These are phyloP conservation scores for Sisymbrium altissimum DNA, from an alignment of 345 rosid genomes.

Conservation along the genomic window DNA sequence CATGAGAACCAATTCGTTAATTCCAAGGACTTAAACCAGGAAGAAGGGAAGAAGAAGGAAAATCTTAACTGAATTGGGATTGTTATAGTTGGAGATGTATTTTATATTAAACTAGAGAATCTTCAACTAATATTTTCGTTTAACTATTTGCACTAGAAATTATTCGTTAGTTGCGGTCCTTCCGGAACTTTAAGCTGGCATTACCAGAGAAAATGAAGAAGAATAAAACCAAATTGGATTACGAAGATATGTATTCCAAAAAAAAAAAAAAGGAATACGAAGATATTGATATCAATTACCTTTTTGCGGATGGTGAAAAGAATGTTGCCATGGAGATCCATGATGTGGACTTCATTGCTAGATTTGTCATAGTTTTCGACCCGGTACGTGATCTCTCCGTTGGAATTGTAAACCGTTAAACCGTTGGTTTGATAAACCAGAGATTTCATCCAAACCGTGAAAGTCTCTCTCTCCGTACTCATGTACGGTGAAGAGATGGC, in stretches of 20 bases:
- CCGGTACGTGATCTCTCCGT: constrained; percentile 50
- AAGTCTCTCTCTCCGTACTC: constrained; percentile 43
- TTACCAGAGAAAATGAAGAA: neutral
- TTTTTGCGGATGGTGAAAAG: constrained; percentile 49
- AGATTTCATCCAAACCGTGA: constrained; percentile 75
- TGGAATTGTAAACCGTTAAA: constrained; percentile 55
- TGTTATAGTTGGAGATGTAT: neutral
- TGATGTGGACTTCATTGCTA: constrained; percentile 47
- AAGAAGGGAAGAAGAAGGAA: neutral
- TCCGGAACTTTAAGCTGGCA: neutral
- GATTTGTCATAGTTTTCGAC: constrained; percentile 60
- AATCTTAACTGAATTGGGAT: neutral
- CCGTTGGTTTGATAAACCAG: constrained; percentile 57
- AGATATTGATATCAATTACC: constrained; percentile 16
- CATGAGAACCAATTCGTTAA: neutral
- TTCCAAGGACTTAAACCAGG: neutral
- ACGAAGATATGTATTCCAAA: too few species aligned
- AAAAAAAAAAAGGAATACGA: too few species aligned
- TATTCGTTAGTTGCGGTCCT: neutral
- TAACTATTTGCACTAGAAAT: neutral
- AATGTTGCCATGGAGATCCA: constrained; percentile 60
- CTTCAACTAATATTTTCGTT: neutral
- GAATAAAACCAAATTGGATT: neutral
- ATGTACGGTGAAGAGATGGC: constrained; percentile 27
- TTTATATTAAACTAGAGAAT: neutral